phyloP scores from a whole-genome alignment of 2,329 filamentous ascomycete species.

The Cercospora berteroae region DNA sequence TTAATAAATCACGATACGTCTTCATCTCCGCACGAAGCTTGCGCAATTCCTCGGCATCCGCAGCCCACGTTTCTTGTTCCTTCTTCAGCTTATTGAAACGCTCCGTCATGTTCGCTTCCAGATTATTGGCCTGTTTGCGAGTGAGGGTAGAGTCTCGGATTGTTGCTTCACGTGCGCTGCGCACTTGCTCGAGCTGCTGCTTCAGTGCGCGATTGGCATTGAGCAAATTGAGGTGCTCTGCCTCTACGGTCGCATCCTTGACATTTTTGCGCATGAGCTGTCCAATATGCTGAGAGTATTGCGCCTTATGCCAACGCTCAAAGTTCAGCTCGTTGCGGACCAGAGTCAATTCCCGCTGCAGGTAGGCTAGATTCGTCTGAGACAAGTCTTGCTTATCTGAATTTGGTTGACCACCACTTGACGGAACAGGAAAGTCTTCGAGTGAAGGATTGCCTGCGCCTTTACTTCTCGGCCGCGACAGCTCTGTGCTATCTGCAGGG shows the following conservation, averaged over 20 bases:
- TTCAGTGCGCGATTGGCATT: slow-evolving; percentile 73
- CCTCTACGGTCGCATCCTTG: slow-evolving; percentile 73
- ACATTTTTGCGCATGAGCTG: slow-evolving; percentile 73
- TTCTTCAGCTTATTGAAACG: slow-evolving; percentile 35
- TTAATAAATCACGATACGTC: slow-evolving; percentile 61
- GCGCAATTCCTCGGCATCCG: slow-evolving; percentile 63
- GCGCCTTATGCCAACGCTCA: slow-evolving; percentile 78
- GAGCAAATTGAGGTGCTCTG: slow-evolving; percentile 77
- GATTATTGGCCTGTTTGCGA: slow-evolving; percentile 71
- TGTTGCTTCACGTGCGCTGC: slow-evolving; percentile 35
- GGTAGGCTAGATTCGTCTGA: slow-evolving; percentile 48
- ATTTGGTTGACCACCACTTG: not conserved
- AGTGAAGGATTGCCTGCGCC: slow-evolving; percentile 17
- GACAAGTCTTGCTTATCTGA: slow-evolving; percentile 25
- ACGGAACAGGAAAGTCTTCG: slow-evolving; percentile 32
- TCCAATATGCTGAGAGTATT: slow-evolving; percentile 78
- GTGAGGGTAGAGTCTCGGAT: slow-evolving; percentile 36
- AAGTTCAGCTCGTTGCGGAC: slow-evolving; percentile 79
- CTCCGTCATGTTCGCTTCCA: slow-evolving; percentile 53
- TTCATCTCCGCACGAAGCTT: slow-evolving; percentile 56
- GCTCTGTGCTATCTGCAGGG: slow-evolving; percentile 37
- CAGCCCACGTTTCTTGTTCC: slow-evolving; percentile 37
- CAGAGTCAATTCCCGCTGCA: slow-evolving; percentile 72
- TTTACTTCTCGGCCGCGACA: slow-evolving; percentile 24
- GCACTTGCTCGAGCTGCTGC: slow-evolving; percentile 57